Evolutionary conservation across 495 filamentous ascomycete species (phyloP).

Genomic region (Aspergillus asperescens): DNA sequence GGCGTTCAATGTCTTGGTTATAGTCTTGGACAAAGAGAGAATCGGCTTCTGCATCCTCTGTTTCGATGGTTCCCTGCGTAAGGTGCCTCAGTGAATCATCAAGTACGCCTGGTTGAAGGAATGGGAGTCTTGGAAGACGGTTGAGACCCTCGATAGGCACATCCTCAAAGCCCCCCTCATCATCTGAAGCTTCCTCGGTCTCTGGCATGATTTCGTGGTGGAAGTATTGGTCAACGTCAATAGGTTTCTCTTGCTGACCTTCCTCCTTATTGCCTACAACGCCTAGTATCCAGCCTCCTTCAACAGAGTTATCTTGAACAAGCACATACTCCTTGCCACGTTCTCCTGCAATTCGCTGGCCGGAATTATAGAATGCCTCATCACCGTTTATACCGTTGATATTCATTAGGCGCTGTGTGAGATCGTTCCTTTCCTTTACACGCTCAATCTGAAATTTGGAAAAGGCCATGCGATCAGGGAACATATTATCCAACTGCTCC

Average conservation of each 20-base stretch:
- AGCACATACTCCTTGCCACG: conserved; percentile 89
- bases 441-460: conserved; percentile 93
- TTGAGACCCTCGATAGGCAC: conserved; percentile 94
- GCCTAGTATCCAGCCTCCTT: conserved; percentile 95
- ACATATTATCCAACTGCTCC: conserved; percentile 92
- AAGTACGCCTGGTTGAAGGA: conserved; percentile 36
- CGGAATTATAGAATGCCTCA: conserved; percentile 60
- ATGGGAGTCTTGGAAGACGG: conserved; percentile 63
- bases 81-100: conserved; percentile 35
- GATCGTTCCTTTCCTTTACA: conserved; percentile 82
- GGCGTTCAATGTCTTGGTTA: conserved; percentile 23
- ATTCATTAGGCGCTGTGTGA: conserved; percentile 95
- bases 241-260: conserved; percentile 72
- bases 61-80: conserved; percentile 41
- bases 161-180: conserved; percentile 83
- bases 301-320: conserved; percentile 88
- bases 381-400: conserved; percentile 81
- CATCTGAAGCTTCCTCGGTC: conserved; percentile 47
- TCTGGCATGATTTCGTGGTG: conserved; percentile 42
- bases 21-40: conserved; percentile 62
- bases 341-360: conserved; percentile 76
- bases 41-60: conserved; percentile 42
- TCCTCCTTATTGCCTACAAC: conserved; percentile 80
- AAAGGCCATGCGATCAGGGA: conserved; percentile 96
- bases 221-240: conserved; percentile 77